Percentiles rank a stretch among this genome's conserved stretches.
Conservation (phyloP, 305 asterid genomes). For the Lippia alba region DNA sequence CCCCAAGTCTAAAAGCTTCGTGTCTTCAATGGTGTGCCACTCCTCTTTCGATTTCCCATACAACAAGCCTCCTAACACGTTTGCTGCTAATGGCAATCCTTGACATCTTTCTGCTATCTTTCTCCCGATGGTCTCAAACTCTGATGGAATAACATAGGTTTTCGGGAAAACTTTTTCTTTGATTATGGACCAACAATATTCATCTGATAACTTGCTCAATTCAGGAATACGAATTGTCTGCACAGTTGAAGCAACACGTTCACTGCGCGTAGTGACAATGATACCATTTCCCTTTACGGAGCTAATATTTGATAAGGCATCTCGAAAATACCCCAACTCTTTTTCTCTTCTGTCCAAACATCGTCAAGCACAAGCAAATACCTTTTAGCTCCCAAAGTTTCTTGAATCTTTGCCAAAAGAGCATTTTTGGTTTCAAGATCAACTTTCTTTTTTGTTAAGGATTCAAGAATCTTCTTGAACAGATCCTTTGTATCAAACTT, state of each 20-base stretch:
- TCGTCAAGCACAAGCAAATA: constrained; percentile 45
- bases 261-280: constrained; percentile 32
- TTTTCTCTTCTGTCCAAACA: constrained; percentile 25
- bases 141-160: background rate
- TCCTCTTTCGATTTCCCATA: background rate
- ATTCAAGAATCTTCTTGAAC: constrained; percentile 26
- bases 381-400: background rate
- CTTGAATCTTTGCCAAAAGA: constrained; percentile 11
- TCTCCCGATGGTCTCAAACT: constrained; percentile 14
- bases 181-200: constrained; percentile 39
- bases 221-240: background rate
- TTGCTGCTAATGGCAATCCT: constrained; percentile 42
- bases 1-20: background rate
- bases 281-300: constrained; percentile 28
- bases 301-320: constrained; percentile 14
- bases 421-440: constrained; percentile 14
- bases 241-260: constrained; percentile 17
- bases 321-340: constrained; percentile 12
- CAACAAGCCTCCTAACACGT: constrained; percentile 26
- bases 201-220: constrained; percentile 6
- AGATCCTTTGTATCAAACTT: constrained; percentile 7
- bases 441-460: background rate
- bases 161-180: constrained; percentile 16
- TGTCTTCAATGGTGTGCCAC: constrained; percentile 18
- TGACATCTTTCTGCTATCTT: constrained; percentile 30